Evolutionary conservation across 257 asterid genomes (phyloP), one percentile per base, ranked within the genome.

Genomic region (Plantago ovata): DNA sequence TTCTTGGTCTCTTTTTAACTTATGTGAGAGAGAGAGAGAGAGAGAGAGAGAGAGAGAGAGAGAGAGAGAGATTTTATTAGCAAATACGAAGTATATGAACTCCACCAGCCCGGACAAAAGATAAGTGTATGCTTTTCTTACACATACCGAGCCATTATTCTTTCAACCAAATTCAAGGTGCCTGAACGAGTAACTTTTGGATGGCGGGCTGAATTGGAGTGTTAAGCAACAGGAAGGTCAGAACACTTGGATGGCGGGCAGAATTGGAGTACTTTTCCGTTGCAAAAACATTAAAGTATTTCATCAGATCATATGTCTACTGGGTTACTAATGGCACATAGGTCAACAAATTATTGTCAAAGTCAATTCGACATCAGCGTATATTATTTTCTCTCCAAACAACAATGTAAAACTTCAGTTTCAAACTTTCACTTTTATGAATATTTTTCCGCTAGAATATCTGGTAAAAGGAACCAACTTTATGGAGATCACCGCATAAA

Each of bases 191-290:
- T n/a, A n/a, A n/a, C n/a, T n/a, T n/a, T n/a, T n/a, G n/a, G n/a
- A n/a, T n/a, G n/a, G n/a, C n/a, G n/a, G n/a, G n/a, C 33, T 49
- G 55, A 49, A 49, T 49, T 49, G 38, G 38, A 11, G 21, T 49
- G 10, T 18, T 14, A 13, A 14, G 51, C 13, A 14, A n/a, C 10
- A 9, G 11, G 19, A 45, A 45, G 51, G 22, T 10, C 10, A 10
- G 20, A 45, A 9, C 20, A 45, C 51, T 45, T 45, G 9, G 49
- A 40, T 11, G 44, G n/a, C n/a, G n/a, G n/a, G n/a, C n/a, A 3
- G 36, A 28, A 28, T 6, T 28, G 36, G 36, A 28, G 36, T 15
- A 15, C 10, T n/a, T 10, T 52, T 4, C 12, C 1, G 10, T 52
- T 12, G 57, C 57, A 50, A 20, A 20, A 52, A 18, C 40, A 12